These are phyloP conservation scores for Paraconiothyrium brasiliense DNA, from an alignment of 2,329 filamentous ascomycete genomes.

Conservation along the genomic window DNA sequence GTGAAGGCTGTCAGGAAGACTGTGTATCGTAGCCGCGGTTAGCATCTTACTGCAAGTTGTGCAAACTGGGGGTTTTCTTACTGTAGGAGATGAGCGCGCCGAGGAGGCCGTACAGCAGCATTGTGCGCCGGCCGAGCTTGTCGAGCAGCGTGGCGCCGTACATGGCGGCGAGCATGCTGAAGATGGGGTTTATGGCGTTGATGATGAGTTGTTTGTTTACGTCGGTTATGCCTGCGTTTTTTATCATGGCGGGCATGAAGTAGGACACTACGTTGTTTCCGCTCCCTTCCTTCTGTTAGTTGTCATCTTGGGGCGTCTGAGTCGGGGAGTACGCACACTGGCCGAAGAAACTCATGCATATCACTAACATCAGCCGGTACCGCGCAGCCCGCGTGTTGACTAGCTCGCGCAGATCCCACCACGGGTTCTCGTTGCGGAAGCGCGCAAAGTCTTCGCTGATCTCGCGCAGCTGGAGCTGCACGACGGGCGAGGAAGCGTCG, in stretches of 20 bases:
- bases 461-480: conserved; percentile 50
- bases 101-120: conserved; percentile 50
- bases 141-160: conserved; percentile 46
- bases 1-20: conserved; percentile 50
- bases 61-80: not conserved
- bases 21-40: not conserved
- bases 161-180: conserved; percentile 49
- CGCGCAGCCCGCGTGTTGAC: conserved; percentile 42
- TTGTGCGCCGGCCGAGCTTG: conserved; percentile 35
- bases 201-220: conserved; percentile 51
- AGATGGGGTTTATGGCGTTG: conserved; percentile 54
- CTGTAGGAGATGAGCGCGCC: conserved; percentile 46
- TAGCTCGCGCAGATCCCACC: conserved; percentile 49
- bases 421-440: conserved; percentile 43
- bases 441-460: conserved; percentile 45
- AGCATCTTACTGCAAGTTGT: not conserved
- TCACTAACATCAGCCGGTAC: conserved; percentile 51
- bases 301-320: not conserved
- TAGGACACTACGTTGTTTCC: conserved; percentile 52
- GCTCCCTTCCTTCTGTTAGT: conserved; percentile 18
- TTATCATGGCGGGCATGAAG: conserved; percentile 48
- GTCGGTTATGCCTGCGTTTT: conserved; percentile 49
- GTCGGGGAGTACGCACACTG: conserved; percentile 37
- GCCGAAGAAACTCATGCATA: conserved; percentile 54
- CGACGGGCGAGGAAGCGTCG: conserved; percentile 44